Base-by-base conservation (phyloP, 768 basidiomycete genomes). In the Lanmaoa rubissima region DNA sequence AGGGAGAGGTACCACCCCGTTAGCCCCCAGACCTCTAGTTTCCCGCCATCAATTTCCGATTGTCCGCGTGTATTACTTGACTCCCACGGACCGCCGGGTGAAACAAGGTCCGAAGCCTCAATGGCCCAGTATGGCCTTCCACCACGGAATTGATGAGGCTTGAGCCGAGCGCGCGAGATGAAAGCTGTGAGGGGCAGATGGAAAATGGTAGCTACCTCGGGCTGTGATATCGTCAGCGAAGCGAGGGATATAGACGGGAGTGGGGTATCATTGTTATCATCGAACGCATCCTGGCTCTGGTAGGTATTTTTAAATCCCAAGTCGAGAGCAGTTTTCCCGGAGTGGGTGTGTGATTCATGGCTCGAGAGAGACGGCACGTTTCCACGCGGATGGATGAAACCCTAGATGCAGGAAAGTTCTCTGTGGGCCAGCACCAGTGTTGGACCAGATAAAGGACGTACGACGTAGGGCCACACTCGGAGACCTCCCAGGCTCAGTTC, bases 1-100 rank as follows among this genome's bases (percentile, higher is more conserved):
- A 81, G 62, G 45, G 78, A 80, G 51, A 90, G 75, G 73, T 90
- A 92, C 88, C 90, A 92, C 36, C 90, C 91, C 21, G 91, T 91
- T 65, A 92, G 72, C 0, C 91, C 90, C 88, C 90, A 92, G 28
- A 91, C 82, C 65, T 92, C 87, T 16, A 90, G 69, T 55, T 75
- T 74, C 12, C 77, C 81, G 46, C 75, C 72, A 40, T 68, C 78
- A 42, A 79, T 71, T 58, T 81, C 76, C 49, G 78, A 76, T 50
- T 72, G 67, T 39, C 71, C 67, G 40, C 65, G 65, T 51, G 68
- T 66, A 60, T 76, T 73, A 48, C 63, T 73, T 0, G 62, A 56
- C 42, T 65, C 65, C 69, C 72, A 69, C 21, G 66, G 66, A 39
- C 64, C 67, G 31, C 66, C 71, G 21, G 59, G 58, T 21, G 61